These are phyloP conservation scores for Hypsizygus marmoreus DNA, from an alignment of 768 basidiomycete genomes.

Conservation along the genomic window DNA sequence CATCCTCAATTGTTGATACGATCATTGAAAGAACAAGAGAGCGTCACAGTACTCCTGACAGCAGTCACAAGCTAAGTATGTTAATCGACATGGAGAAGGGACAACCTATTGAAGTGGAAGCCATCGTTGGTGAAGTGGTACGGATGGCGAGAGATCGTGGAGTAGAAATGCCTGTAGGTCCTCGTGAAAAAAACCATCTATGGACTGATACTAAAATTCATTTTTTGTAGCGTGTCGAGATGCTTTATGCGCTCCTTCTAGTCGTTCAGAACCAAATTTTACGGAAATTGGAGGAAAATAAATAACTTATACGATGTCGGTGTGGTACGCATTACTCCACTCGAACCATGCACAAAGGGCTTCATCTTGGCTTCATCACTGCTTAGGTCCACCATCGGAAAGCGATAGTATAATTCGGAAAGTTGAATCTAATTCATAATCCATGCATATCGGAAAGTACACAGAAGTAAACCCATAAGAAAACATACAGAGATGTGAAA, in stretches of 20 bases:
- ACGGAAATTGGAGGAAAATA: slow-evolving; percentile 27
- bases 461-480: too few species aligned
- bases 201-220: background rate
- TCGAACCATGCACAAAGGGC: too few species aligned
- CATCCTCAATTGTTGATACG: slow-evolving; percentile 40
- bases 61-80: slow-evolving; percentile 60
- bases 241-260: slow-evolving; percentile 56
- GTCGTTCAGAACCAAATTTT: slow-evolving; percentile 65
- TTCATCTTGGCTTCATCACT: too few species aligned
- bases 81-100: slow-evolving; percentile 56
- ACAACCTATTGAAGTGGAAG: slow-evolving; percentile 67
- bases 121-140: slow-evolving; percentile 63
- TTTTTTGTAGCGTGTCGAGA: slow-evolving; percentile 54
- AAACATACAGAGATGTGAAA: background rate
- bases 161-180: slow-evolving; percentile 53
- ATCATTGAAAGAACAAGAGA: slow-evolving; percentile 40
- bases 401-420: too few species aligned
- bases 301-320: too few species aligned
- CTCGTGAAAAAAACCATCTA: background rate
- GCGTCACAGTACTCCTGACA: slow-evolving; percentile 43
- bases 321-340: too few species aligned
- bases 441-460: too few species aligned
- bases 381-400: too few species aligned
- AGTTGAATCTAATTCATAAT: too few species aligned
- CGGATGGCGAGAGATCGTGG: slow-evolving; percentile 46